phyloP scores from a whole-genome alignment of 805 yeast species.

The Isabelozyma rhagii region DNA sequence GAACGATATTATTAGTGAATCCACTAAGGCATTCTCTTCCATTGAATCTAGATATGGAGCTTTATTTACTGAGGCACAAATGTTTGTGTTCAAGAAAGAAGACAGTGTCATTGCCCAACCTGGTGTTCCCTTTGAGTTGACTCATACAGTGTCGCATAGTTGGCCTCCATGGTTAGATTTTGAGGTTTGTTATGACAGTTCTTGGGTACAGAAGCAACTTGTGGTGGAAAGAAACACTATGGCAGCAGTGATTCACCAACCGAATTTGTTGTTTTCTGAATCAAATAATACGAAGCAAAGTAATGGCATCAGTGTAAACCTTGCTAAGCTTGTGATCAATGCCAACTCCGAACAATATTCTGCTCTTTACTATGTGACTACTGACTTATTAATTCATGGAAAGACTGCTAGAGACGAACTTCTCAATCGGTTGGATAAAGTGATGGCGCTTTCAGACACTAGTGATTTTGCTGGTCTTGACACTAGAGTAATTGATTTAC shows the following conservation, averaged over 20 bases:
- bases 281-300: constrained; percentile 12
- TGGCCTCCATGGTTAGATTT: constrained; percentile 93
- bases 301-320: constrained; percentile 29
- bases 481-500: constrained; percentile 25
- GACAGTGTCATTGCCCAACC: constrained; percentile 24
- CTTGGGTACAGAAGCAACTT: constrained; percentile 23
- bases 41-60: constrained; percentile 59
- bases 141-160: constrained; percentile 53
- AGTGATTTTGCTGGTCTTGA: constrained; percentile 36
- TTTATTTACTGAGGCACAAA: constrained; percentile 52
- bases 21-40: constrained; percentile 31
- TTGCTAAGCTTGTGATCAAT: constrained; percentile 36
- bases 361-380: constrained; percentile 29
- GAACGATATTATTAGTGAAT: constrained; percentile 30
- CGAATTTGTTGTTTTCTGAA: constrained; percentile 49
- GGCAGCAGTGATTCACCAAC: constrained; percentile 47
- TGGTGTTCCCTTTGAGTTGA: constrained; percentile 42
- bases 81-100: constrained; percentile 46
- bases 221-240: constrained; percentile 32
- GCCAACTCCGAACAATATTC: constrained; percentile 39
- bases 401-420: constrained; percentile 22
- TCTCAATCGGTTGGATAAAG: constrained; percentile 38
- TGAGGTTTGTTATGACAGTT: constrained; percentile 59
- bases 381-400: constrained; percentile 31
- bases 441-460: constrained; percentile 33